Base-by-base conservation (phyloP, 1,284 basidiomycete genomes). In the Trametes pubescens region DNA sequence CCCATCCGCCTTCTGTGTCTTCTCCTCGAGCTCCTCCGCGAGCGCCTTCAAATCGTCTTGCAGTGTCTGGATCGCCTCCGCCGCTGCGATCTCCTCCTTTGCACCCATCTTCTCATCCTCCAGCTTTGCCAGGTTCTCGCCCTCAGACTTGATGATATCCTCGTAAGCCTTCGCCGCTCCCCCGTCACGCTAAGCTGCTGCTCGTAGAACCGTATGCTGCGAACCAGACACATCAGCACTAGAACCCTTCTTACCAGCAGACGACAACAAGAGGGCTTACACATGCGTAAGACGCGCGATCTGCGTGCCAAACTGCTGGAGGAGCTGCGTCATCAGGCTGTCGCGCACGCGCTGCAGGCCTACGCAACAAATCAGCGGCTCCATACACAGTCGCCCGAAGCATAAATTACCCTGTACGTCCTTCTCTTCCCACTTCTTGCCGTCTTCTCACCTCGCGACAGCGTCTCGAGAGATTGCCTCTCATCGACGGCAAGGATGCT, bases 391-490 rank as follows among this genome's bases (percentile, higher is more conserved):
- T n/a, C n/a, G n/a, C n/a, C n/a, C n/a, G n/a, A 2, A 16, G n/a
- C 22, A 26, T 10, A 1, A 46, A 47, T 11, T 21, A 91, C 95
- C 92, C 77, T 95, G 90, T 2, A 99, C 85, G 70, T 98, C 95
- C 68, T 91, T 92, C 75, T 99, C 96, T 64, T 96, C 94, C 91
- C 95, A 99, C 73, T 94, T 94, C 78, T 93, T 91, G 55, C 85
- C 1, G 88, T 90, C 76, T 96, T 95, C 71, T 92, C 89, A 61
- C 98, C 94, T 64, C 95, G 88, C n/a, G 83, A 83, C 1, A 96
- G 82, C 0, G 86, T 86, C 67, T 96, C 94, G 5, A 98, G 84
- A 24, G 89, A 83, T 74, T 98, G 95, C 1, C 98, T 91, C 75
- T 99, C 96, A 38, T 90, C 85, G 0, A 96, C 89, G 0, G 93